Percentiles rank a stretch among this genome's conserved stretches.
Conservation (phyloP, 805 yeast species). For the Starmerella bacillaris region DNA sequence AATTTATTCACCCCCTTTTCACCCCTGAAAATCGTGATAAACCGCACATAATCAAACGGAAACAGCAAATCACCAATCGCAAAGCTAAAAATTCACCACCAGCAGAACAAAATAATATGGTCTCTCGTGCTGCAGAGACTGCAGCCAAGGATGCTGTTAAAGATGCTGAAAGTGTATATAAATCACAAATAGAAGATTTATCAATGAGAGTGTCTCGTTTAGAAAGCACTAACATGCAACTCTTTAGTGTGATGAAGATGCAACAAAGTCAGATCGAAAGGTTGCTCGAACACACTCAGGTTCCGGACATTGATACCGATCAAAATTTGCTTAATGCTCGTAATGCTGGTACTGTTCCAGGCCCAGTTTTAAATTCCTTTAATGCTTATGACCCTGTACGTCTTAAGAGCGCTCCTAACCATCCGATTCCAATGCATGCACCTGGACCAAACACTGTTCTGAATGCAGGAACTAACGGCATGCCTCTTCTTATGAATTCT, state of each 20-base stretch:
- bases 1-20: constrained; percentile 83
- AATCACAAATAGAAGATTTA: constrained; percentile 8
- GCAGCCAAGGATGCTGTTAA: constrained; percentile 14
- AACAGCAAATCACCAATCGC: constrained; percentile 20
- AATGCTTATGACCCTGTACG: too few species aligned
- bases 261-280: constrained; percentile 14
- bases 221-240: constrained; percentile 11
- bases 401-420: too few species aligned
- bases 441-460: not conserved
- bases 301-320: constrained; percentile 3
- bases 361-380: not conserved
- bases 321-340: too few species aligned
- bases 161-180: constrained; percentile 10
- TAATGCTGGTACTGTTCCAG: not conserved
- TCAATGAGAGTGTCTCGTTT: constrained; percentile 9
- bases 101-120: constrained; percentile 19
- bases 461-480: not conserved
- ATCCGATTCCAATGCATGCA: too few species aligned
- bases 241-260: constrained; percentile 11
- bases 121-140: constrained; percentile 14
- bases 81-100: constrained; percentile 20
- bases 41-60: constrained; percentile 72
- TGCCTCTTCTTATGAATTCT: not conserved
- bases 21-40: constrained; percentile 56
- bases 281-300: constrained; percentile 3